These are phyloP conservation scores for Auxenochlorella pyrenoidosa DNA, from an alignment of 139 green algal species.

Conservation along the genomic window DNA sequence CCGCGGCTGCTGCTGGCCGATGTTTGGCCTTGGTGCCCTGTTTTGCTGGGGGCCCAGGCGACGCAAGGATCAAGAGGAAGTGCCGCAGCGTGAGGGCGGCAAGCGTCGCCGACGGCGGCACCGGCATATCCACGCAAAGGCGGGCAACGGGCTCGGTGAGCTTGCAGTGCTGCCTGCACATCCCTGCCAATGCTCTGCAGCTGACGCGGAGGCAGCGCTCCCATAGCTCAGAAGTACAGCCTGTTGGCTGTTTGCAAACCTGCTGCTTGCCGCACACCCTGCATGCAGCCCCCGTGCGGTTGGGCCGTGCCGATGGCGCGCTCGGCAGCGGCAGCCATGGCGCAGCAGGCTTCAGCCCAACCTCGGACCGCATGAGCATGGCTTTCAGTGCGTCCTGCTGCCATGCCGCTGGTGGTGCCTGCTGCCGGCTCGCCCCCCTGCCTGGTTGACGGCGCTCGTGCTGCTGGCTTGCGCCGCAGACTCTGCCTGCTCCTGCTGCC, in stretches of 20 bases:
- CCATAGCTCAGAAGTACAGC: no score
- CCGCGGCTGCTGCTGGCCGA: background rate
- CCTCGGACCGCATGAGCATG: background rate
- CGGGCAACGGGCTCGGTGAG: background rate
- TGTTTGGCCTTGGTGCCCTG: background rate
- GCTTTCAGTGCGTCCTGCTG: slow-evolving; percentile 14
- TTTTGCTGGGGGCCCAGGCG: slow-evolving; percentile 21
- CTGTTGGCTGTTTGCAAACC: no score
- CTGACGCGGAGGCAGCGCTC: no score
- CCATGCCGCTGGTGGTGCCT: background rate
- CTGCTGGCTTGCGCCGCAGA: no score
- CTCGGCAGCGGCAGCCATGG: no score
- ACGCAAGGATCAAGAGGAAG: background rate
- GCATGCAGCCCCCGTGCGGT: slow-evolving; percentile 3
- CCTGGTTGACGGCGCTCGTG: no score
- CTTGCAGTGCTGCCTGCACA: background rate
- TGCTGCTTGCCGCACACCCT: background rate
- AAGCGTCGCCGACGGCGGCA: background rate
- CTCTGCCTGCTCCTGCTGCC: no score
- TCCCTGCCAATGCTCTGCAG: no score
- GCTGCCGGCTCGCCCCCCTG: background rate
- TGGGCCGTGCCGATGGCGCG: background rate
- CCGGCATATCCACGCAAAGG: slow-evolving; percentile 23
- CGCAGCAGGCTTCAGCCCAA: background rate
- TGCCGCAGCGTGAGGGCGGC: background rate